Evolutionary conservation across 2,329 filamentous ascomycete genomes (phyloP).

Genomic region (Colletotrichum liriopes): DNA sequence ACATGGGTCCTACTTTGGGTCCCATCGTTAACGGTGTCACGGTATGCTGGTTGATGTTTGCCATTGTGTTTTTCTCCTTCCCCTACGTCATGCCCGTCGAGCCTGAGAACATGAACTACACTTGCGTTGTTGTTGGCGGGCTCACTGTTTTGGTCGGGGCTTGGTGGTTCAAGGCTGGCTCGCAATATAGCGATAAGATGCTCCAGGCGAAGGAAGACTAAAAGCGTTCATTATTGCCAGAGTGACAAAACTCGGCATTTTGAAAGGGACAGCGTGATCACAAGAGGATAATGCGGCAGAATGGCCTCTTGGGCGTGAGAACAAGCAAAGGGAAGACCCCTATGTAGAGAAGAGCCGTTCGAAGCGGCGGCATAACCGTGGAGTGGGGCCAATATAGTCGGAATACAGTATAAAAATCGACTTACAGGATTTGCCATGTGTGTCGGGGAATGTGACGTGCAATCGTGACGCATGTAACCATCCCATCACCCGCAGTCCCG

Average conservation of each 20-base stretch:
- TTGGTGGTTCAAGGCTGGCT: slow-evolving; percentile 62
- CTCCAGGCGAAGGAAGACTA: slow-evolving; percentile 52
- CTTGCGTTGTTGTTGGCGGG: slow-evolving; percentile 62
- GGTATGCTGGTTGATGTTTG: slow-evolving; percentile 56
- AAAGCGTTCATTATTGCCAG: neutral
- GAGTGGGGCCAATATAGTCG: neutral
- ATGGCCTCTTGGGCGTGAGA: neutral
- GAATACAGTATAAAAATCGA: neutral
- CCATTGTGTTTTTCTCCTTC: slow-evolving; percentile 62
- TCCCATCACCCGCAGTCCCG: slow-evolving; percentile 7
- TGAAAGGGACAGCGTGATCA: neutral
- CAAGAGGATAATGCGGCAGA: neutral
- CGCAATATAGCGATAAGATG: slow-evolving; percentile 56
- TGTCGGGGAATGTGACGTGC: neutral
- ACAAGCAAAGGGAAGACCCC: neutral
- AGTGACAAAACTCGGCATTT: neutral
- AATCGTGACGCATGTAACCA: slow-evolving; percentile 11
- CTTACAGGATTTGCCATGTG: neutral
- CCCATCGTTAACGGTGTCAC: slow-evolving; percentile 55
- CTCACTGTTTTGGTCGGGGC: slow-evolving; percentile 53
- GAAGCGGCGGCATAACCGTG: neutral
- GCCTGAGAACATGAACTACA: slow-evolving; percentile 63
- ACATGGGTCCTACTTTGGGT: slow-evolving; percentile 52
- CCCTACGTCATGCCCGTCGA: slow-evolving; percentile 58
- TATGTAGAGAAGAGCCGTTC: neutral